These are phyloP conservation scores for Cladosporium sp. DNA, from an alignment of 2,329 filamentous ascomycete species.

Conservation along the genomic window DNA sequence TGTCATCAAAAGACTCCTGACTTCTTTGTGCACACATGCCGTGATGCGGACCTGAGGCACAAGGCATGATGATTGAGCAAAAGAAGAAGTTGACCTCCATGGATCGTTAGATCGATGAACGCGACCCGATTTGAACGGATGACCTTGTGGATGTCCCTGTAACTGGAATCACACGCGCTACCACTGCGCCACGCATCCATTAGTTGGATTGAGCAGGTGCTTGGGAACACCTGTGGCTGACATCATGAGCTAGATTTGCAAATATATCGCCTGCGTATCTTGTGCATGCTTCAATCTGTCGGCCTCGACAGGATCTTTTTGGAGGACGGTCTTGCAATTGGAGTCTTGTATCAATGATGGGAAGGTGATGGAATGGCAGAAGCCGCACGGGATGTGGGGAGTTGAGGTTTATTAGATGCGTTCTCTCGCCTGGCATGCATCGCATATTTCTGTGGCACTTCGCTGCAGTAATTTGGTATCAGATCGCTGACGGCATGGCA, in stretches of 20 bases:
- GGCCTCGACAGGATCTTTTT: no score
- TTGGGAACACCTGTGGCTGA: neutral
- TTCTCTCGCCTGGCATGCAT: no score
- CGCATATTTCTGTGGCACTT: no score
- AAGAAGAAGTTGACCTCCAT: neutral
- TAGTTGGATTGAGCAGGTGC: neutral
- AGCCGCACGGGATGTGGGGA: neutral
- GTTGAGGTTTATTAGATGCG: neutral
- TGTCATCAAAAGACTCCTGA: no score
- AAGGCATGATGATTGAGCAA: no score
- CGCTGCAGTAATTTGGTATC: no score
- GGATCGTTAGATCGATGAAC: neutral
- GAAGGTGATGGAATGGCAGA: no score
- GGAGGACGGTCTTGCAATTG: neutral
- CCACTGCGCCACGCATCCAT: constrained; percentile 13
- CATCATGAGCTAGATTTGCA: accelerated
- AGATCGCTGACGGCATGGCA: no score
- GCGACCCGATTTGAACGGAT: constrained; percentile 2
- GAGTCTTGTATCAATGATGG: neutral
- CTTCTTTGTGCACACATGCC: no score
- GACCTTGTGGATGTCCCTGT: constrained; percentile 2
- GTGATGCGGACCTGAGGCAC: no score
- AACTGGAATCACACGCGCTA: constrained; percentile 14
- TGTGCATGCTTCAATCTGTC: no score
- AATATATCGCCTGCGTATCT: neutral